phyloP scores from a whole-genome alignment of 306 rosid species.

The Sicyos baderoa region DNA sequence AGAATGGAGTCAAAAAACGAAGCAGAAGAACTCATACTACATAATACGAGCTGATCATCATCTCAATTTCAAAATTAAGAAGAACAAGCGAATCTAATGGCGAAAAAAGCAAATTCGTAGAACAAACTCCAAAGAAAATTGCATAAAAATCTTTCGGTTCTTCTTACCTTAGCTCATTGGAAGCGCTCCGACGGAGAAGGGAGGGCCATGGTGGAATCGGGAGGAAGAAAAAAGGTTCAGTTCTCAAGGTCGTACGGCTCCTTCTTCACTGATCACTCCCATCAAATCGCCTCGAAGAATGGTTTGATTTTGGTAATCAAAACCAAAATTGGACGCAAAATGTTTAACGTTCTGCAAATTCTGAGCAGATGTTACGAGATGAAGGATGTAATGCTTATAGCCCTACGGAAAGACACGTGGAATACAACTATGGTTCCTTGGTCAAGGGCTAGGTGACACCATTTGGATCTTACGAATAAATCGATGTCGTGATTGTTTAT shows the following conservation, averaged over 20 bases:
- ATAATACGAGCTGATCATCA: slow-evolving; percentile 5
- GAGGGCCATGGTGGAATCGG: slow-evolving; percentile 13
- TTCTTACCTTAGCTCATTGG: slow-evolving; percentile 11
- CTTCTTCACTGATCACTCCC: not conserved
- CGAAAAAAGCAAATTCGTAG: not conserved
- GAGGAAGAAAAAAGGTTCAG: not conserved
- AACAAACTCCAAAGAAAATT: not conserved
- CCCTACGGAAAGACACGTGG: not conserved
- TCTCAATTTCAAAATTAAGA: not conserved
- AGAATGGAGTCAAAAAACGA: not conserved
- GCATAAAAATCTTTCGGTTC: not conserved
- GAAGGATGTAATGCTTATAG: not conserved
- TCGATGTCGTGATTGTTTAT: too few relatives aligned
- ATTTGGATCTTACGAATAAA: too few relatives aligned
- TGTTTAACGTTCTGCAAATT: not conserved
- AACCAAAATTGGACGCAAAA: not conserved
- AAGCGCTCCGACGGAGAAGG: slow-evolving; percentile 10
- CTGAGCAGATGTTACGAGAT: not conserved
- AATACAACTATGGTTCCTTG: not conserved
- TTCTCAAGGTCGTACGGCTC: not conserved
- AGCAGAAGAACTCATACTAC: not conserved
- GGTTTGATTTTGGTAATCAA: not conserved
- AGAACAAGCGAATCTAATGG: not conserved
- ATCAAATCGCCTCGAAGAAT: not conserved
- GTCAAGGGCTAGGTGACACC: too few relatives aligned